phyloP scores from a whole-genome alignment of 2,329 filamentous ascomycete species.

The Colletotrichum sp. region DNA sequence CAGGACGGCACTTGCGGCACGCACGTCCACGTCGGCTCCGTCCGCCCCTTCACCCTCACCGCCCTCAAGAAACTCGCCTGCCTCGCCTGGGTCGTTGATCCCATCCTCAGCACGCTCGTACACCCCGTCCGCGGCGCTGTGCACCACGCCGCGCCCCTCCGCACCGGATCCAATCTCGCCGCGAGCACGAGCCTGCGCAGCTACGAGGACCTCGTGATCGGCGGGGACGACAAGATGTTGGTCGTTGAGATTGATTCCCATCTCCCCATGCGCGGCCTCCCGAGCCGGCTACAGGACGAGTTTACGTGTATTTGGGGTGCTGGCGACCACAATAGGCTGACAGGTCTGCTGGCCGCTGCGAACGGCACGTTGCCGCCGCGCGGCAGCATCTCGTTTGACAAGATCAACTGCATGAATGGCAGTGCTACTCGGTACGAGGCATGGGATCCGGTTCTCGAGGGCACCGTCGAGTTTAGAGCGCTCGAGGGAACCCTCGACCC shows the following conservation, averaged over 20 bases:
- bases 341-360: neutral
- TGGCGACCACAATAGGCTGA: neutral
- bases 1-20: neutral
- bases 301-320: neutral
- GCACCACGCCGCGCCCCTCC: neutral
- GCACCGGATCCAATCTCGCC: neutral
- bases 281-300: neutral
- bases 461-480: constrained; percentile 5
- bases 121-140: neutral
- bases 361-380: neutral
- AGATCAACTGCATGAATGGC: neutral
- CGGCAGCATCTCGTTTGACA: neutral
- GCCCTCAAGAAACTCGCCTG: neutral
- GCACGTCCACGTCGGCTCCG: constrained; percentile 8
- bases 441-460: neutral
- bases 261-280: neutral
- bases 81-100: neutral
- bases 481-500: constrained; percentile 9
- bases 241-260: neutral
- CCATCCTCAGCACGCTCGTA: neutral
- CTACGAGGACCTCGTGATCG: neutral
- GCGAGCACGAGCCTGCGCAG: neutral
- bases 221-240: neutral
- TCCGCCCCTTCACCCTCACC: neutral
- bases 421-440: neutral